These are phyloP conservation scores for Apiotrichum domesticum DNA, from an alignment of 1,284 basidiomycete genomes.

Conservation along the genomic window DNA sequence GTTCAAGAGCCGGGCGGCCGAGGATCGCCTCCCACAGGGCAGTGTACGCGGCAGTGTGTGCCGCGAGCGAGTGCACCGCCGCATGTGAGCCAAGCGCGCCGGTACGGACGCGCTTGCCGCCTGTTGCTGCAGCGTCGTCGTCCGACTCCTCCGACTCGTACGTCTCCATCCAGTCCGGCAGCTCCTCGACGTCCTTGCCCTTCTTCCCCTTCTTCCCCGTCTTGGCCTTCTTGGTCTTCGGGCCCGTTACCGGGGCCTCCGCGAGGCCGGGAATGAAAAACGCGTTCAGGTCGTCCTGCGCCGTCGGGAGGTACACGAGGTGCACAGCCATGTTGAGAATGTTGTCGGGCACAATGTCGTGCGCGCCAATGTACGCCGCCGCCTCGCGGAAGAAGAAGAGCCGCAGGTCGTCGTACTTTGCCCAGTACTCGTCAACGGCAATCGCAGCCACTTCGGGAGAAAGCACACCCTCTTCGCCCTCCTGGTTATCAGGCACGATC, in stretches of 20 bases:
- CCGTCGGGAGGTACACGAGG: constrained; percentile 74
- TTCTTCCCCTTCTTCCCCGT: constrained; percentile 35
- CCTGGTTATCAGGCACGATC: constrained; percentile 22
- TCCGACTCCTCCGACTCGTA: constrained; percentile 36
- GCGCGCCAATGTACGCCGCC: constrained; percentile 42
- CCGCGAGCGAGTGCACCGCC: constrained; percentile 28
- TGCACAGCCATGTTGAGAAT: constrained; percentile 69
- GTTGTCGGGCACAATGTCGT: constrained; percentile 51
- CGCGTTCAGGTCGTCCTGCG: constrained; percentile 65
- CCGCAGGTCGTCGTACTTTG: constrained; percentile 64
- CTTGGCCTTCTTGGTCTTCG: constrained; percentile 46
- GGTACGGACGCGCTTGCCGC: constrained; percentile 27
- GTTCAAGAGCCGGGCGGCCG: constrained; percentile 19
- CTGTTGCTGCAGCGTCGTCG: constrained; percentile 43
- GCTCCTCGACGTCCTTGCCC: constrained; percentile 24
- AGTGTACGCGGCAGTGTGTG: constrained; percentile 33
- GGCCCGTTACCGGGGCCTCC: constrained; percentile 44
- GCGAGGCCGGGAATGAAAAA: constrained; percentile 80
- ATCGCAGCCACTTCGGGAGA: constrained; percentile 57
- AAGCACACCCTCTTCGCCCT: constrained; percentile 51
- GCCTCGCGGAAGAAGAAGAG: constrained; percentile 89
- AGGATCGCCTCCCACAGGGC: constrained; percentile 36
- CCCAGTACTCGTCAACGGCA: constrained; percentile 45
- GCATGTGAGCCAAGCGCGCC: constrained; percentile 31
- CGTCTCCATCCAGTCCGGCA: constrained; percentile 47